These are phyloP conservation scores for Pyricularia pennisetigena DNA, from an alignment of 2,329 filamentous ascomycete genomes.

Conservation along the genomic window DNA sequence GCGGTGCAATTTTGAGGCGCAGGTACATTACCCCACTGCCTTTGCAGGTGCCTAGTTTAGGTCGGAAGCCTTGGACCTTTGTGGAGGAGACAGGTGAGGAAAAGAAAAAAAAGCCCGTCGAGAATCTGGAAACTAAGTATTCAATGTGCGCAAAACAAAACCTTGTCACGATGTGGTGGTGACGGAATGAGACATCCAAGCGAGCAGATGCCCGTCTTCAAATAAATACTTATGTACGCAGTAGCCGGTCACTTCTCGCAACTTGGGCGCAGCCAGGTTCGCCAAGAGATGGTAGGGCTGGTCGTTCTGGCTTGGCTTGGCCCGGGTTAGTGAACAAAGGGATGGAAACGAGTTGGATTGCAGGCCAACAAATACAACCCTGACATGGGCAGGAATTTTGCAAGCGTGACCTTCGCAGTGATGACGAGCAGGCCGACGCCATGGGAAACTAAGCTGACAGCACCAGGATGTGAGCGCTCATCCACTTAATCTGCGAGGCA, in stretches of 20 bases:
- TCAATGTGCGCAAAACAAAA: not conserved
- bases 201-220: not conserved
- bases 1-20: not conserved
- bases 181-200: not conserved
- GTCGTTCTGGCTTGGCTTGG: not conserved
- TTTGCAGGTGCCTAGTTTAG: not conserved
- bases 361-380: not conserved
- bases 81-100: not conserved
- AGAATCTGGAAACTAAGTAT: too few relatives aligned
- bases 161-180: too few relatives aligned
- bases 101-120: not conserved
- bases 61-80: not conserved
- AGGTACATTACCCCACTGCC: not conserved
- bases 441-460: not conserved
- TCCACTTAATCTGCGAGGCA: not conserved
- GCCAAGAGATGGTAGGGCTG: not conserved
- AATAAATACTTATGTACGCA: not conserved
- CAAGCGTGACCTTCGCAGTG: not conserved
- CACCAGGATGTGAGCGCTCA: not conserved
- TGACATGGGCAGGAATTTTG: not conserved
- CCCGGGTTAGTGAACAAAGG: not conserved
- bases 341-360: not conserved
- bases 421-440: slow-evolving; percentile 2
- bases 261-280: not conserved
- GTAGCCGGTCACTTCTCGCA: not conserved